These are phyloP conservation scores for Globisporangium mamillatum DNA, from an alignment of 352 stramenopile species.

Conservation along the genomic window DNA sequence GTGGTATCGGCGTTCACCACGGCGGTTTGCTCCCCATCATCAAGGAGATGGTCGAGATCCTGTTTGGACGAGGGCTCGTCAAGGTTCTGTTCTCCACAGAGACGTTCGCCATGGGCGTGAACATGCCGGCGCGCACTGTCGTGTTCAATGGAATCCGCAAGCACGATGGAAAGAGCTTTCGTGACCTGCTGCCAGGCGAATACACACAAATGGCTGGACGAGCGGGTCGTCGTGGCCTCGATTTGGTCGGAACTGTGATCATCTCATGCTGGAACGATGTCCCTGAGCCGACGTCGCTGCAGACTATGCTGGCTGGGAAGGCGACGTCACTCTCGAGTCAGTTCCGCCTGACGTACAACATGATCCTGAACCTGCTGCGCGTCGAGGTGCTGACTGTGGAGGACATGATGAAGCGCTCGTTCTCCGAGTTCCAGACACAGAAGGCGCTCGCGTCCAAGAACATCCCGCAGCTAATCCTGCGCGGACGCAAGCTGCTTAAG, in stretches of 20 bases:
- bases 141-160: slow-evolving; percentile 98
- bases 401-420: slow-evolving; percentile 98
- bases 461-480: slow-evolving; percentile 72
- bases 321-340: slow-evolving; percentile 94
- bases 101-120: slow-evolving; percentile 99
- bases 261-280: slow-evolving; percentile 98
- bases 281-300: slow-evolving; percentile 92
- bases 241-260: slow-evolving; percentile 96
- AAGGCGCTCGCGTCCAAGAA: slow-evolving; percentile 78
- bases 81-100: slow-evolving; percentile 99
- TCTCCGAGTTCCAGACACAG: slow-evolving; percentile 95
- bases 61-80: slow-evolving; percentile 96
- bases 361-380: slow-evolving; percentile 97
- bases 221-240: slow-evolving; percentile 95
- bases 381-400: slow-evolving; percentile 87
- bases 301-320: slow-evolving; percentile 95
- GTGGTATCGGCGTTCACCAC: slow-evolving; percentile 97
- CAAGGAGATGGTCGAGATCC: slow-evolving; percentile 99
- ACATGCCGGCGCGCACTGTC: slow-evolving; percentile 97
- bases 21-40: slow-evolving; percentile 97
- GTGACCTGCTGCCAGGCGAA: slow-evolving; percentile 85
- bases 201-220: slow-evolving; percentile 98
- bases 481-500: slow-evolving; percentile 47
- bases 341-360: slow-evolving; percentile 99
- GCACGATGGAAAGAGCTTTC: slow-evolving; percentile 94